Base-by-base conservation (phyloP, 176 grass and related monocot genomes). In the Cenchrus americanus region DNA sequence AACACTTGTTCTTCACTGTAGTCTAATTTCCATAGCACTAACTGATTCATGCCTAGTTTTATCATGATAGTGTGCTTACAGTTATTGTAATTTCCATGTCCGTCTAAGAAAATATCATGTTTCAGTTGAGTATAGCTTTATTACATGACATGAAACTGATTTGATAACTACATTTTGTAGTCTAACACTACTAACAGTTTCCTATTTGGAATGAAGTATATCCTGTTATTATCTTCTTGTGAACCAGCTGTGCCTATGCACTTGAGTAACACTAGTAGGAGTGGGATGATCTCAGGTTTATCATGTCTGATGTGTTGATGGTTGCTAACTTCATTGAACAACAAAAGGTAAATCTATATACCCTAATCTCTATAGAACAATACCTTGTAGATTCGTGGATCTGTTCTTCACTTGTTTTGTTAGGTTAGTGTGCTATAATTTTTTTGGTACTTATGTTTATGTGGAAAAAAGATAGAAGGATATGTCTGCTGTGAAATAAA, bases 161-260 rank as follows among this genome's bases (percentile, higher is more conserved):
- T 26, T 18, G 41, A 70, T 40, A 73, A 73, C 7, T 61, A n/a
- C n/a, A 27, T 84, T 76, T 30, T 37, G 11, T 49, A 82, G 41
- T 82, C 37, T 3, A n/a, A 43, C 13, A 55, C 12, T 69, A 44
- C 2, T 19, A 23, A 44, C 14, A 43, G 21, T 72, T 71, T 71
- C 46, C 27, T 51, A 46, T 51, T 44, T 44, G 41, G 66, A 3
- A 69, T 13, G 19, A 49, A 44, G 27, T 72, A 5, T 14, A 13
- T 8, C 10, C 22, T 77, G n/a, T 32, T 84, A 23, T 21, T 60
- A 32, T 73, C 41, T 48, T 62, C 34, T 17, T 37, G 19, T 47
- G 40, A 42, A 69, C 30, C 43, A 65, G 58, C 59, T 65, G 22
- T 55, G 10, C 21, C 34, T 44, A 66, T 27, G 52, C 42, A 9